Base-by-base conservation (phyloP, 257 asterid species). In the Fraxinus americana region DNA sequence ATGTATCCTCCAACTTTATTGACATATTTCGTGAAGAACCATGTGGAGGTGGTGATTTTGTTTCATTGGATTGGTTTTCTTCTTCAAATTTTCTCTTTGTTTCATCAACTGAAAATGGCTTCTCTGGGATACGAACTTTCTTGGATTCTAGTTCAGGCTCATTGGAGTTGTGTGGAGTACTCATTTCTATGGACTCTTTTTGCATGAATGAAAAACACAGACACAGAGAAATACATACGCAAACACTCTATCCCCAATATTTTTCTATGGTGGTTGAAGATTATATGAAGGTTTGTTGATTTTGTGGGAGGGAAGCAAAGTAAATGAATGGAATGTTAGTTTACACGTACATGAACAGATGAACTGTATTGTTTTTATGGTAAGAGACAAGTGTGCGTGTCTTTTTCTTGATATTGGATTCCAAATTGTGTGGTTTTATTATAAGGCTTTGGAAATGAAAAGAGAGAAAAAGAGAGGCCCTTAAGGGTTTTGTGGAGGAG, bases 361-460 rank as follows among this genome's bases (percentile, higher is more conserved):
- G 66, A 78, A 52, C 80, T 34, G 81, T 35, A 30, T 27, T 69
- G 9, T 45, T 78, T 76, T 85, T 82, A 90, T 90, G 97, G 98
- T 82, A 79, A 25, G 83, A 25, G 89, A 83, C 88, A 84, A 82
- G 36, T 81, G 83, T 85, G 92, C 96, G 92, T 89, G 93, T 83
- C 88, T 78, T 81, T 81, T 4, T 71, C 36, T 43, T 43, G 52
- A 11, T 43, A 43, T 43, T 43, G 52, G 78, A 70, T 69, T 75
- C 90, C 59, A 61, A 75, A 32, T 83, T 83, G 78, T 84, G 88
- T 88, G 90, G 88, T 78, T 78, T 77, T 65, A 30, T 80, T 52
- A 63, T 27, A 4, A 63, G 35, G 19, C 35, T 63, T 63, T 9
- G 35, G 12, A 4, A 63, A 63, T 25, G 35, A 63, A 25, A 61